Percentiles rank a stretch among this genome's conserved stretches.
Evolutionary conservation across 768 basidiomycete genomes (phyloP).

Genomic region (Panellus pusillus): DNA sequence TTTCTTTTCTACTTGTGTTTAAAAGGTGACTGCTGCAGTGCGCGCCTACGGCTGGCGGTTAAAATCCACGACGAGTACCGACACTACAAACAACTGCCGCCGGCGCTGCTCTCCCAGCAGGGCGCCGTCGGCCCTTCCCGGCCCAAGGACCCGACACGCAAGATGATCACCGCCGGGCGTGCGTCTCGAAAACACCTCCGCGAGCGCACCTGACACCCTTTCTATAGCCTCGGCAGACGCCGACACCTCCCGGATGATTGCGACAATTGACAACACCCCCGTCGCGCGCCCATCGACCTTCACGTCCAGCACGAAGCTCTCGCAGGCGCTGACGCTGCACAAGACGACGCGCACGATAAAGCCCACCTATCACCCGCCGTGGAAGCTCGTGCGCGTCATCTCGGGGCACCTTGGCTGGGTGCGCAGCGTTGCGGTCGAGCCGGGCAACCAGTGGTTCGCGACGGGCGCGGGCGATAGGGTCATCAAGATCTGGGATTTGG

Average conservation of each 20-base stretch:
- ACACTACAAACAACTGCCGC: conserved; percentile 81
- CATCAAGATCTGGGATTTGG: conserved; percentile 98
- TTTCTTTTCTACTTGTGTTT: no score
- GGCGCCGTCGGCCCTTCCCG: conserved; percentile 77
- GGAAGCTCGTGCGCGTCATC: conserved; percentile 96
- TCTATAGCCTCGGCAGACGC: conserved; percentile 37
- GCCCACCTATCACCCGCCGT: conserved; percentile 92
- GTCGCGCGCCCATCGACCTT: conserved; percentile 70
- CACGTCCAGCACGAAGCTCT: conserved; percentile 61
- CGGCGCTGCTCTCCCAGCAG: conserved; percentile 79
- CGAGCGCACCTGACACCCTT: not conserved
- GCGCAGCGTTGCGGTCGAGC: conserved; percentile 92
- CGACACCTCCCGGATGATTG: conserved; percentile 68
- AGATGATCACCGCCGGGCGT: conserved; percentile 76
- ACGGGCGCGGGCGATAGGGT: conserved; percentile 98
- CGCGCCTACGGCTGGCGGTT: conserved; percentile 72
- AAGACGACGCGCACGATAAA: conserved; percentile 94
- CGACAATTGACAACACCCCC: conserved; percentile 74
- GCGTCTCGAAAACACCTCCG: conserved; percentile 25
- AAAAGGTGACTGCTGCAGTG: conserved; percentile 38
- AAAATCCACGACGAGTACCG: conserved; percentile 92
- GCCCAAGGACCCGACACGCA: conserved; percentile 56
- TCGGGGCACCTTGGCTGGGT: conserved; percentile 99
- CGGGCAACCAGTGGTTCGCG: conserved; percentile 98
- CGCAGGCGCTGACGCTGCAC: conserved; percentile 88